Evolutionary conservation across 2,329 filamentous ascomycete genomes (phyloP).

Genomic region (Cladophialophora immunda): DNA sequence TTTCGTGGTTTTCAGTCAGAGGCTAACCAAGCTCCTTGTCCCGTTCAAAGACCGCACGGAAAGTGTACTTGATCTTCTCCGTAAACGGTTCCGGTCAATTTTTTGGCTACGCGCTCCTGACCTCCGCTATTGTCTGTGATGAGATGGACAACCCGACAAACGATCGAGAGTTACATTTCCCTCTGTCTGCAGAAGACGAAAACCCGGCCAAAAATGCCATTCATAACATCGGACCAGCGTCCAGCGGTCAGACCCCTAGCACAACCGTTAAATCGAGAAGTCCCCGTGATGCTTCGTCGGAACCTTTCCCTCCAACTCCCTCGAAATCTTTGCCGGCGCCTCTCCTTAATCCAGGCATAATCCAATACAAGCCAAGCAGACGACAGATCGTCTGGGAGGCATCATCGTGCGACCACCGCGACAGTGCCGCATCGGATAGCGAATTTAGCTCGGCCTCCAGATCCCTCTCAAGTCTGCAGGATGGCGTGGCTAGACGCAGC

Average conservation of each 20-base stretch:
- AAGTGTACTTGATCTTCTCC: slow-evolving; percentile 32
- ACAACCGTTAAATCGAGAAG: not conserved
- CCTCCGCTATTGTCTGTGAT: not conserved
- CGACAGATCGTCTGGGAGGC: slow-evolving; percentile 1
- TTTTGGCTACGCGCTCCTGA: slow-evolving; percentile 22
- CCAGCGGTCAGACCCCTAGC: not conserved
- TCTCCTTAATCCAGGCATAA: not conserved
- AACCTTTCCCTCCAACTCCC: no score
- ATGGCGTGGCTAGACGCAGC: not conserved
- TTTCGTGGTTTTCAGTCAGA: slow-evolving; percentile 1
- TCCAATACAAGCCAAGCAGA: slow-evolving; percentile 1
- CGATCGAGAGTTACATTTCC: not conserved
- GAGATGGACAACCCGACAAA: not conserved
- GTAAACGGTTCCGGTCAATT: slow-evolving; percentile 30
- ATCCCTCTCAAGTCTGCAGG: not conserved
- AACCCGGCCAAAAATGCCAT: not conserved
- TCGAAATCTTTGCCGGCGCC: not conserved
- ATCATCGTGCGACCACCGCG: not conserved
- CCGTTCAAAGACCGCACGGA: slow-evolving; percentile 17
- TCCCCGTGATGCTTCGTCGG: not conserved
- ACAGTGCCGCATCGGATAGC: not conserved
- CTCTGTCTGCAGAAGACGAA: not conserved
- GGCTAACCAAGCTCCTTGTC: not conserved
- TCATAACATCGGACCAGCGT: not conserved
- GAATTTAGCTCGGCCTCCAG: not conserved